Base-by-base conservation (phyloP, 257 asterid species). In the Rehmannia glutinosa region DNA sequence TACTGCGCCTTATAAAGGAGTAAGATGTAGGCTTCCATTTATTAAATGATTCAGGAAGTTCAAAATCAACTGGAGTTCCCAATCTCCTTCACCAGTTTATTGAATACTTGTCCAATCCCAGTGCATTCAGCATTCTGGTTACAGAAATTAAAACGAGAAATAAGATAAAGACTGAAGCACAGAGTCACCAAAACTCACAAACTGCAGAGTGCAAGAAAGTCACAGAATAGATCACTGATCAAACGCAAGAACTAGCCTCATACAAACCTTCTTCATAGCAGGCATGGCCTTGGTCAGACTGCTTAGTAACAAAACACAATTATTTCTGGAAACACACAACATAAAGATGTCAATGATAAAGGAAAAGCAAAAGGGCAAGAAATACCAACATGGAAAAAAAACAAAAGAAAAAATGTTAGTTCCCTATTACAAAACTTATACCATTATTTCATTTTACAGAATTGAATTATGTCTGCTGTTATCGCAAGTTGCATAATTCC, bases 1-100 rank as follows among this genome's bases (percentile, higher is more conserved):
- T 93, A 93, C 99, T 93, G 76, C 96, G 96, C 77, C 75, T 88
- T 80, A 93, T 93, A 62, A 24, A 73, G 60, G 84, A 80, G 87
- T 73, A 93, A 24, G 96, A 65, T n/a, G 87, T 66, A 6, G 85
- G 77, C 64, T 82, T 87, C 90, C 86, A 78, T 70, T 81, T 83
- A 64, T 75, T 82, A 52, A 81, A 77, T 74, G 89, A 82, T 71
- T 88, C 89, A 19, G 99, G 97, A 74, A 93, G 97, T 63, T 88
- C 91, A 84, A 93, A 93, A 77, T 90, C 97, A 49, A 82, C 85
- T 30, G 85, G 88, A 58, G 78, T 83, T 77, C 96, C n/a, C 90
- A 74, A 90, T 83, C 75, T 83, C 86, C 71, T 69, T 78, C 75
- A 51, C 77, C 82, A 88, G 66, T 54, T 85, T 85, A 80, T 62